Evolutionary conservation across 208 protist species (phyloP), one percentile per base, ranked within the genome.

Genomic region (Balamuthia mandrillaris): DNA sequence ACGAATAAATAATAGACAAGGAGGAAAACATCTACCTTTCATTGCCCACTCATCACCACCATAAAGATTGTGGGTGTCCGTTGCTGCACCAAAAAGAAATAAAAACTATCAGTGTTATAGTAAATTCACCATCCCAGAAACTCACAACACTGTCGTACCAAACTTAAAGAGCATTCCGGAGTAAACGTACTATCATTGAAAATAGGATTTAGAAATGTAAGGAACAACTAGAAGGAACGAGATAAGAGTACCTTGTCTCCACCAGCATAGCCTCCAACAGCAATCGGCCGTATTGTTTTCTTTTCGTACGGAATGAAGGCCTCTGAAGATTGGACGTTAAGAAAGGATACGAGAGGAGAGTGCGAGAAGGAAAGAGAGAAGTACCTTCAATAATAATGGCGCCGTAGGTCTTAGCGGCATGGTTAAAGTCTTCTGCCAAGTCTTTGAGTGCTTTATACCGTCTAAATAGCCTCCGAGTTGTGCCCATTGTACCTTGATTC

Each of bases 301-400:
- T 81, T 29, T 33, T 81, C 16, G 27, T 63, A 16, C 29, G 72
- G 72, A 6, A 81, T 21, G 31, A 81, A 81, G 49, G 72, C 72
- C 72, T 81, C 72, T 81, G 72, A 21, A 60, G 42, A 61, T 61
- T n/a, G 5, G 6, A 81, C 0, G 61, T 56, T 3, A n/a, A n/a
- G n/a, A n/a, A 2, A 45, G 29, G 37, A 31, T 2, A 79, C 49
- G n/a, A 60, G 6, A 79, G 58, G 1, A 58, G 10, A 42, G 18
- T 39, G 4, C 27, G 27, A 5, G 68, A 52, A 5, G 42, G 45
- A 44, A 18, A 56, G 9, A 4, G 18, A 27, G 2, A 44, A 27
- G 58, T 10, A 81, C 72, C 72, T 35, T 81, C 72, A 39, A 81
- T 81, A 39, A 81, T 81, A 39, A 81, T 81, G 10, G 72, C 61